Evolutionary conservation across 148 eudicot genomes (phyloP), one percentile per base, ranked within the genome.

Genomic region (Diospyros lotus): DNA sequence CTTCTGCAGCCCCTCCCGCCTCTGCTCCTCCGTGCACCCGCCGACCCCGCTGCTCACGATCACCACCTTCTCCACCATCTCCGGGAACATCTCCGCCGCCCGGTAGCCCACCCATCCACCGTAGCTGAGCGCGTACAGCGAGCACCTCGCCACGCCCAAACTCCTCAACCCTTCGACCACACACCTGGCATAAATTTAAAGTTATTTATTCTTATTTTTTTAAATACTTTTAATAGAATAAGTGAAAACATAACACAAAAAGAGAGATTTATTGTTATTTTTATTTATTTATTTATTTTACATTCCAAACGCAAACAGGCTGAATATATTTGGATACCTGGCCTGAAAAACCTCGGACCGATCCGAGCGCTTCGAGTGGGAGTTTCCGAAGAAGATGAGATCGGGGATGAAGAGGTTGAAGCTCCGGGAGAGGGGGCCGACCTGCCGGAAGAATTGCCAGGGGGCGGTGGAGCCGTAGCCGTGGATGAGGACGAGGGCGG

Each of bases 361-460:
- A 7, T 89, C 89, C 42, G 8, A 28, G 18, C 67, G 7, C 5
- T 10, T 74, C 39, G 90, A 80, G 80, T 73, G 50, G 15, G 97
- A 91, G 4, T 80, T 69, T 5, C 97, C 97, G 60, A 82, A 91
- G 80, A 92, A 92, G 2, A 92, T 73, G 10, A 92, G 79, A 41
- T 86, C 94, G 18, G 97, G 97, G 4, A 89, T 44, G 88, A 83
- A 88, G 38, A 92, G 41, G 68, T 92, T 87, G 87, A 88, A 92
- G 13, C 64, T 18, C 11, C 70, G 50, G 1, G 90, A 76, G 9
- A 89, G 73, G 9, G 70, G 15, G 52, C 77, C 73, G 39, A 86
- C 78, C 67, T 82, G 84, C 50, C 52, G 66, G 28, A 55, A 1
- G 73, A 87, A 91, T 50, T 91, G 97, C 88, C 89, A 87, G 15